Conservation (phyloP, 176 grass and related monocot genomes). For the Cocos nucifera region DNA sequence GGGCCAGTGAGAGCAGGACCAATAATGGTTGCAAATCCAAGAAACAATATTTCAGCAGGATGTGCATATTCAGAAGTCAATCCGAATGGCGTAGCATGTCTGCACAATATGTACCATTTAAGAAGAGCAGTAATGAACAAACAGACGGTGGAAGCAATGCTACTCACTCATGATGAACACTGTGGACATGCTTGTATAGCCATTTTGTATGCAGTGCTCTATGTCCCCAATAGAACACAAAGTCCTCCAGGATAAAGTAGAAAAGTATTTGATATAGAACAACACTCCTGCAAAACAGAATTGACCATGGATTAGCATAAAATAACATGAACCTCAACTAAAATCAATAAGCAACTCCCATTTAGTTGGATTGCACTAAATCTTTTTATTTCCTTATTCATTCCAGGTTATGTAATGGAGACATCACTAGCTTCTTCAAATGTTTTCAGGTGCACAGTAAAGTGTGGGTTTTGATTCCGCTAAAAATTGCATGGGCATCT, state of each 20-base stretch:
- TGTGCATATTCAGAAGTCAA: conserved; percentile 14
- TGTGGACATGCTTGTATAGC: conserved; percentile 17
- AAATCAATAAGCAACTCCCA: no score
- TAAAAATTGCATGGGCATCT: no score
- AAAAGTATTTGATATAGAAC: conserved; percentile 6
- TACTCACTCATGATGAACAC: conserved; percentile 15
- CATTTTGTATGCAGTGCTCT: conserved; percentile 18
- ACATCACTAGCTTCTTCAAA: no score
- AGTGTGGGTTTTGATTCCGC: no score
- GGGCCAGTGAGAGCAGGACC: conserved; percentile 18
- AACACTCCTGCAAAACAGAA: conserved; percentile 4
- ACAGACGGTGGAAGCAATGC: neutral
- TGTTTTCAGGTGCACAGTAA: no score
- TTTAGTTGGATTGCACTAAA: no score
- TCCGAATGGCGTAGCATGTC: conserved; percentile 5
- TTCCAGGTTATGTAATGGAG: no score
- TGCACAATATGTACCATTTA: neutral
- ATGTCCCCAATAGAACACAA: conserved; percentile 18
- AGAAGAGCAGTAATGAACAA: no score
- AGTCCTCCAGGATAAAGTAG: conserved; percentile 20
- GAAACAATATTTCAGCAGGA: conserved; percentile 17
- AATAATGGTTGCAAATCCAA: conserved; percentile 12
- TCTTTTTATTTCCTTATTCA: no score
- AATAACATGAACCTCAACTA: no score
- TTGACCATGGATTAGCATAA: no score